Evolutionary conservation across 2,329 filamentous ascomycete species (phyloP).

Genomic region (Colletotrichum lindemuthianum): DNA sequence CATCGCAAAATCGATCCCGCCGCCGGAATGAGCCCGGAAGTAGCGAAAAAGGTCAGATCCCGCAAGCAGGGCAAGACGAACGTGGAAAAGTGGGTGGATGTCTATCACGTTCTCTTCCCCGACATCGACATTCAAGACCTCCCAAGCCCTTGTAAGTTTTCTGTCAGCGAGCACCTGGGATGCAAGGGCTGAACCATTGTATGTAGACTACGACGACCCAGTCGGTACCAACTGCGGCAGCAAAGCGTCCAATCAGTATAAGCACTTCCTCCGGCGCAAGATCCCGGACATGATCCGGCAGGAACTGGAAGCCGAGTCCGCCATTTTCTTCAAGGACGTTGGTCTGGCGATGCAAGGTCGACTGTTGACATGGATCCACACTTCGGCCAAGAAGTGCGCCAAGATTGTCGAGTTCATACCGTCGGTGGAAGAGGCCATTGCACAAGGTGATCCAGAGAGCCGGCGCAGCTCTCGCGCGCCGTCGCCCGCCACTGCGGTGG

Average conservation of each 20-base stretch:
- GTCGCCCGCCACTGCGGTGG: neutral
- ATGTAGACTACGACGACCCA: slow-evolving; percentile 46
- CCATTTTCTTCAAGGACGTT: slow-evolving; percentile 38
- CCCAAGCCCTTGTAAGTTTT: slow-evolving; percentile 34
- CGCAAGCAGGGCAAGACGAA: slow-evolving; percentile 40
- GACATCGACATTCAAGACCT: slow-evolving; percentile 24
- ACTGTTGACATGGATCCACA: slow-evolving; percentile 6
- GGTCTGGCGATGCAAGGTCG: neutral
- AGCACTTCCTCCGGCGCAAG: slow-evolving; percentile 42
- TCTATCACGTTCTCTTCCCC: slow-evolving; percentile 48
- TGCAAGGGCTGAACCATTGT: no score
- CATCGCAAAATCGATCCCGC: slow-evolving; percentile 36
- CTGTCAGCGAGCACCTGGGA: neutral
- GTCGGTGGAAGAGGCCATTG: slow-evolving; percentile 1
- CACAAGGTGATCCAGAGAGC: slow-evolving; percentile 12
- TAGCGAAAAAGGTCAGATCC: slow-evolving; percentile 45
- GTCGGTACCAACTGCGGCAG: neutral
- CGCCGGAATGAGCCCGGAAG: slow-evolving; percentile 49
- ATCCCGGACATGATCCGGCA: slow-evolving; percentile 45
- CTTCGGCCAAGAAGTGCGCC: neutral
- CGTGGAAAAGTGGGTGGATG: slow-evolving; percentile 49
- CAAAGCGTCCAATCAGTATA: slow-evolving; percentile 31
- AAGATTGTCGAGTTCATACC: slow-evolving; percentile 21
- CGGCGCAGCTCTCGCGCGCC: neutral
- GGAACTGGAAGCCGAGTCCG: slow-evolving; percentile 43